phyloP scores from a whole-genome alignment of 2,329 filamentous ascomycete genomes.

The Fusarium sp. region DNA sequence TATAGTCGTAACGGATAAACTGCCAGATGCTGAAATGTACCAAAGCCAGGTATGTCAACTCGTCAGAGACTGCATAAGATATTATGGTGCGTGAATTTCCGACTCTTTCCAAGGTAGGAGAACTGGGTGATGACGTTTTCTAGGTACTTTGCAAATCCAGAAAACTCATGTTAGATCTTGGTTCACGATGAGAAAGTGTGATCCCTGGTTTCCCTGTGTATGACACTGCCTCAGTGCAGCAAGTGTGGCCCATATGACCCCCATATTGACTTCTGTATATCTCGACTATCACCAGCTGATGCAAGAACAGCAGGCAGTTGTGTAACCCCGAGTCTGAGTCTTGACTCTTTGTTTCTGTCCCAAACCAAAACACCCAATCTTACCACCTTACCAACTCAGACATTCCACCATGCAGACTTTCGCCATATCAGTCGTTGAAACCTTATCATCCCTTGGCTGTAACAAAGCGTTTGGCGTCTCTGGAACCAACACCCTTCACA shows the following conservation, averaged over 20 bases:
- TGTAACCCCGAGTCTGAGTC: not conserved
- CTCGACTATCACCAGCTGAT: not conserved
- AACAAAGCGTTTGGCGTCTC: not conserved
- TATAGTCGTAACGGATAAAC: not conserved
- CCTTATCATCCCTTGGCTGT: not conserved
- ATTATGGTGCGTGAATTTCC: not conserved
- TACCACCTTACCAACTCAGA: not conserved
- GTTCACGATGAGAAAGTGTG: not conserved
- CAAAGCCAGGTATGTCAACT: not conserved
- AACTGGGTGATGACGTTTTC: not conserved
- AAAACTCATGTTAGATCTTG: not conserved
- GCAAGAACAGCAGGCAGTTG: not conserved
- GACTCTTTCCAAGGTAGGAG: not conserved
- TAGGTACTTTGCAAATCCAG: not conserved
- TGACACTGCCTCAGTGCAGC: not conserved
- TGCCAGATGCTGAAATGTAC: not conserved
- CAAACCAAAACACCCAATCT: not conserved
- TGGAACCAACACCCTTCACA: not conserved
- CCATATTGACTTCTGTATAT: not conserved
- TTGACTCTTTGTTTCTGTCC: not conserved
- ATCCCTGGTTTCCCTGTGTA: not conserved
- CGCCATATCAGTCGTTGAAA: not conserved
- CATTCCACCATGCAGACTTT: not conserved
- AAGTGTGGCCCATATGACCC: not conserved
- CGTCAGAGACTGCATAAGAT: no score